phyloP scores from a whole-genome alignment of 495 filamentous ascomycete genomes.

The Haplographium delicatum region DNA sequence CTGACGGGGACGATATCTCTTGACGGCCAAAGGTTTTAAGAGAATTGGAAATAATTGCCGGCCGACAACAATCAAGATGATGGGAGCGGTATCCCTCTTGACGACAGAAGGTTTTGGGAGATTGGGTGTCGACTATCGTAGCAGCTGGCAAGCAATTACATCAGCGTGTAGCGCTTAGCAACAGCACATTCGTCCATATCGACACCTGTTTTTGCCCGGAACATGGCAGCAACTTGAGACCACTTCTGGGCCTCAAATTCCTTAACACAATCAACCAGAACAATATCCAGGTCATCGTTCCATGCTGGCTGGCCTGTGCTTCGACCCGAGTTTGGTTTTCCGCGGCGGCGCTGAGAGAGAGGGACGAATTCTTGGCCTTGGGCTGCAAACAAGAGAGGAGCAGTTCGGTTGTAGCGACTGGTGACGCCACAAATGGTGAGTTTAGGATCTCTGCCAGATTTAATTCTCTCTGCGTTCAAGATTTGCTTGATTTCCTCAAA shows the following conservation, averaged over 20 bases:
- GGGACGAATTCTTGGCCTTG: conserved; percentile 17
- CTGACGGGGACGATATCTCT: no score
- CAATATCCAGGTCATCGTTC: conserved; percentile 13
- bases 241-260: conserved; percentile 14
- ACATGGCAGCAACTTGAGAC: conserved; percentile 7
- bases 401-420: conserved; percentile 23
- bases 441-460: conserved; percentile 7
- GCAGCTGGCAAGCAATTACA: no score
- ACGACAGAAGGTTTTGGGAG: no score
- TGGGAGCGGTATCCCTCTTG: no score
- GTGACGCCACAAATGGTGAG: conserved; percentile 9
- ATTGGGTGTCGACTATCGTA: no score
- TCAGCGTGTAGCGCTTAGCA: conserved; percentile 6
- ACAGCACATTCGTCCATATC: not conserved
- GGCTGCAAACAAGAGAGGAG: conserved; percentile 17
- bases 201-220: conserved; percentile 12
- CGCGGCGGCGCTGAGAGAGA: conserved; percentile 3
- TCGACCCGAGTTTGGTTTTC: not conserved
- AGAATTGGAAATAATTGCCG: no score
- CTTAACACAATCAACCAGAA: conserved; percentile 3
- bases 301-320: not conserved
- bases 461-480: conserved; percentile 16
- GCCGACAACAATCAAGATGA: no score
- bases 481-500: conserved; percentile 12
- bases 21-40: no score